Conservation (phyloP, 164 flowering plant species). For the Cinnamomum chago region DNA sequence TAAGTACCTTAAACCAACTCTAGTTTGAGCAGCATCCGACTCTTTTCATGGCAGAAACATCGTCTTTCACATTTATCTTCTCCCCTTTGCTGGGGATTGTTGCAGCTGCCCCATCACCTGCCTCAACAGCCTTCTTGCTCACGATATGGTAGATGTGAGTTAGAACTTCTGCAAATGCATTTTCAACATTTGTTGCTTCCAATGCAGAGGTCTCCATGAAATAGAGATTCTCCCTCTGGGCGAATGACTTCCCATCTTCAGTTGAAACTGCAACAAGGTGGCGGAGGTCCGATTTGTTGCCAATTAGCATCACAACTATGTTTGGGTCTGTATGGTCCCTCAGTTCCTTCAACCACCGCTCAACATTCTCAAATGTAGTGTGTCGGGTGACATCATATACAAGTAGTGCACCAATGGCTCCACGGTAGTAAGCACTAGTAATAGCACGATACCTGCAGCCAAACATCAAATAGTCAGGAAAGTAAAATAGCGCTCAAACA, state of each 20-base stretch:
- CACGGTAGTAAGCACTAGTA: constrained; percentile 69
- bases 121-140: constrained; percentile 61
- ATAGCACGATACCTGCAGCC: constrained; percentile 59
- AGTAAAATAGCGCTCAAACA: neutral
- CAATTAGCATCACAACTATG: constrained; percentile 74
- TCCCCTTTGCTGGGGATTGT: constrained; percentile 54
- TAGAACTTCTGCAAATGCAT: constrained; percentile 63
- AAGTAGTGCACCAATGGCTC: constrained; percentile 70
- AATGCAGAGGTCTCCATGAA: constrained; percentile 76
- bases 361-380: constrained; percentile 59
- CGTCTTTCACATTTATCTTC: constrained; percentile 49
- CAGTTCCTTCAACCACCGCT: constrained; percentile 62
- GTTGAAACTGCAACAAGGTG: constrained; percentile 63
- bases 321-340: constrained; percentile 68
- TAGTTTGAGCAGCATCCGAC: constrained; percentile 62
- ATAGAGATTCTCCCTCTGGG: constrained; percentile 58
- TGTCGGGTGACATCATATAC: constrained; percentile 64
- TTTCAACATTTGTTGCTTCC: constrained; percentile 61
- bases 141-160: constrained; percentile 52
- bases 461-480: neutral
- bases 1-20: neutral
- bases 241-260: constrained; percentile 54
- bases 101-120: constrained; percentile 44
- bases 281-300: constrained; percentile 67
- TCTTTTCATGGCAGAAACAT: constrained; percentile 48